Base-by-base conservation (phyloP, 495 filamentous ascomycete genomes). In the Pyrenula massariospora region DNA sequence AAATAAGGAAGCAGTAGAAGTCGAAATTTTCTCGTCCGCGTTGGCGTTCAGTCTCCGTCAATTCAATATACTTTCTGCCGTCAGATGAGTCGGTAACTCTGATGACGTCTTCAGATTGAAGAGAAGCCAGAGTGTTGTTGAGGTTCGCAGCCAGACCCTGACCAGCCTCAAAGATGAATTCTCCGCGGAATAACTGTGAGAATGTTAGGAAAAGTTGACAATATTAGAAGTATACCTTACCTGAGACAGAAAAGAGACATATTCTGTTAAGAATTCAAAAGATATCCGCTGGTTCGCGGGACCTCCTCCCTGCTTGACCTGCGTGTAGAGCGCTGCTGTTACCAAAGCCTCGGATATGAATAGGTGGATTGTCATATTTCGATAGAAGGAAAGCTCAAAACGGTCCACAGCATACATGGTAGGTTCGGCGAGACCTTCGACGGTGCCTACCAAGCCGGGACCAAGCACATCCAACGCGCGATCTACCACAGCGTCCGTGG, bases 321-420 rank as follows among this genome's bases (percentile, higher is more conserved):
- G 77, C 0, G 86, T 91, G 67, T 97, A 96, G 76, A 98, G 85
- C 24, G 86, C 87, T 15, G 85, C 88, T 19, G 86, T 90, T 1
- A 98, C 87, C 1, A 97, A 75, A 0, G 92, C 87, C 59, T 96
- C 89, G 1, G 87, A 85, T 54, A 97, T 91, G 67, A 98, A 98
- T 1, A 98, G 81, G 65, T 98, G 93, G 54, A 98, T 98, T 1
- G 91, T 94, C 92, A 96, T 96, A 68, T 98, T 98, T 48, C 93
- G 84, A 68, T 97, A 98, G 70, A 97, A 98, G 0, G 88, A 93
- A 10, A 98, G 80, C 63, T 97, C 92, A 72, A 98, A 98, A 53
- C 91, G 81, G 68, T 98, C 93, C 24, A 96, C 89, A 2, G 93
- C 92, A 62, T 87, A 94, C 66, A 87, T 96, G 0, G 91, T 96